A percentile compares a stretch with the other conserved stretches of the same genome.
phyloP scores from a whole-genome alignment of 805 yeast genomes.

The Saccharomycopsis olivae region DNA sequence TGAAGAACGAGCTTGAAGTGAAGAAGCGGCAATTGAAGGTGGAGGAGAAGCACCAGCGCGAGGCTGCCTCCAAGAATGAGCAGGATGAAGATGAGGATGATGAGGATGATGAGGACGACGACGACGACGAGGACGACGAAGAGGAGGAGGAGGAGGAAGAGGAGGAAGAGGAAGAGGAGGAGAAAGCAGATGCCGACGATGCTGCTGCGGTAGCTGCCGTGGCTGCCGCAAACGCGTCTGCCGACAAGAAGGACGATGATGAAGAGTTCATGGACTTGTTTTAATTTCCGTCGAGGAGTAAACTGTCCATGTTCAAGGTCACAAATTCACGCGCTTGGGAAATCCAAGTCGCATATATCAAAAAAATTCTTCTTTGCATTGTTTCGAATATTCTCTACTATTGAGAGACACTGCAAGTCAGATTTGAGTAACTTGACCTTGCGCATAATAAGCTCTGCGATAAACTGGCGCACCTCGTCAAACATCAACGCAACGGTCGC shows the following conservation, averaged over 20 bases:
- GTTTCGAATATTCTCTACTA: conserved; percentile 15
- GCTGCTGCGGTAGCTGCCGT: conserved; percentile 26
- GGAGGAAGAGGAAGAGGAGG: conserved; percentile 25
- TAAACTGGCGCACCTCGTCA: conserved; percentile 11
- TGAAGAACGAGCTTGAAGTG: conserved; percentile 72
- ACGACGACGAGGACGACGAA: conserved; percentile 23
- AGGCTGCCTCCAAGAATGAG: conserved; percentile 21
- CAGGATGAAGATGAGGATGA: conserved; percentile 21
- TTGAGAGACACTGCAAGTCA: conserved; percentile 8
- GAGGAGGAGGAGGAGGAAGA: conserved; percentile 24
- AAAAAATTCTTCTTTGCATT: conserved; percentile 15
- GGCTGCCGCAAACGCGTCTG: no score
- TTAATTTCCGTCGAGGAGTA: no score
- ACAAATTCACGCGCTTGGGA: conserved; percentile 11
- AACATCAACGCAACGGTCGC: conserved; percentile 8
- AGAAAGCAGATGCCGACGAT: conserved; percentile 20
- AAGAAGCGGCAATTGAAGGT: conserved; percentile 56
- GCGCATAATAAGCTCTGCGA: conserved; percentile 11
- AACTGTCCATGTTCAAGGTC: no score
- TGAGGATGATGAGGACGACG: conserved; percentile 27
- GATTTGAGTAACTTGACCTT: conserved; percentile 10
- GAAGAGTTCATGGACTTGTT: no score
- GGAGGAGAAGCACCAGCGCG: conserved; percentile 24
- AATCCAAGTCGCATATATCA: conserved; percentile 17
- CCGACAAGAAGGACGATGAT: no score